Base-by-base conservation (phyloP, 352 stramenopile genomes). In the Peronospora belbahrii region DNA sequence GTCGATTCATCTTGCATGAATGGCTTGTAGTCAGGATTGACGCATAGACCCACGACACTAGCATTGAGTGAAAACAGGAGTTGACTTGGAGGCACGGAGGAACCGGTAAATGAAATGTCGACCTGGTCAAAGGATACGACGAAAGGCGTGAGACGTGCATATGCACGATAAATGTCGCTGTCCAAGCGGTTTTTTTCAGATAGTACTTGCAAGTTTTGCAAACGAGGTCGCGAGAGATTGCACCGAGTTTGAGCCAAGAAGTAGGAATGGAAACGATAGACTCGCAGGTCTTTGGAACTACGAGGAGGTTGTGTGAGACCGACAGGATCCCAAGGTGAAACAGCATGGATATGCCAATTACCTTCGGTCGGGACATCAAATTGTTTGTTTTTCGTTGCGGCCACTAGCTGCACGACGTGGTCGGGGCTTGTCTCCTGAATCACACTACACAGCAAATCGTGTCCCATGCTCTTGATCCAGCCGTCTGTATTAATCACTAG, bases 401-500 rank as follows among this genome's bases (percentile, higher is more conserved):
- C 91, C 9, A 97, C 34, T 34, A 98, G 74, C 69, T 98, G 92
- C 27, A 98, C 79, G 48, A 98, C 78, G 68, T 98, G 87, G 4
- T 88, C 68, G 10, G 93, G 92, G 32, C 66, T 59, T 2, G 87
- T 65, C 36, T 79, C 68, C 23, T 90, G 59, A 24, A 98, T 88
- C 28, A 98, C 74, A 15, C 75, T 77, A 42, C 85, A 93, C 25
- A 98, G 75, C 47, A 98, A 68, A 49, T 98, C 85, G 52, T 93
- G 85, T 7, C 95, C 95, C 70, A 98, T 94, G 39, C 93, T 96
- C 70, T 98, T 98, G 45, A 98, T 84, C 94, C 94, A 98, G 31
- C 95, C 95, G 63, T 98, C 94, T 11, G 94, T 97, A 61, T 98
- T 98, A 50, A 98, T 80, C 10, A 98, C 64, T 1, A 98, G 69